A percentile compares a stretch with the other conserved stretches of the same genome.
phyloP scores from a whole-genome alignment of 2,329 filamentous ascomycete species.

The Arthrinium phaeospermum region DNA sequence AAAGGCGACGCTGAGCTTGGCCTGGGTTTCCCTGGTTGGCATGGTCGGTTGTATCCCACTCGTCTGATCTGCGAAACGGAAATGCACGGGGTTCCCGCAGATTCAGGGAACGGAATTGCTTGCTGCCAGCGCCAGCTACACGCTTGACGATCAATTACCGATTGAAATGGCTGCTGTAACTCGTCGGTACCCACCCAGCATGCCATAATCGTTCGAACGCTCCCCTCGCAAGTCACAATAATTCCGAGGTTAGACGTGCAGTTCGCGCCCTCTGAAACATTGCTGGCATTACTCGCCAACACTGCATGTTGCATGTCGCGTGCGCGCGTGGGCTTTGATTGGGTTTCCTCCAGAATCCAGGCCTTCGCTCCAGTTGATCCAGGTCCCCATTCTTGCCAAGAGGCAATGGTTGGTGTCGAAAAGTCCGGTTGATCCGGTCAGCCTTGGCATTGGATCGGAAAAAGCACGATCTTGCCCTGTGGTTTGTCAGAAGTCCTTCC shows the following conservation, averaged over 20 bases:
- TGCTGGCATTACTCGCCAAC: background rate
- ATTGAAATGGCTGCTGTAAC: background rate
- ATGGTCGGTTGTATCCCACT: constrained; percentile 2
- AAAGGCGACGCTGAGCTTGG: background rate
- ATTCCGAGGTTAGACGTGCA: background rate
- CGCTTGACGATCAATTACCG: constrained; percentile 13
- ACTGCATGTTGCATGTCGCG: constrained; percentile 4
- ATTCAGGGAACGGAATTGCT: constrained; percentile 10
- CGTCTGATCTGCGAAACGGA: constrained; percentile 12
- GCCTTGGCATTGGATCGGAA: constrained; percentile 7
- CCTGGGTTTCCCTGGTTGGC: background rate
- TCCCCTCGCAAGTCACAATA: background rate
- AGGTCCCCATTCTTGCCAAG: background rate
- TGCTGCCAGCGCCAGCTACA: background rate
- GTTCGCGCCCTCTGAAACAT: background rate
- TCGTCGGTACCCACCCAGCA: background rate
- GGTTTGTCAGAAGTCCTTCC: constrained; percentile 11
- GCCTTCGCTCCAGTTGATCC: background rate
- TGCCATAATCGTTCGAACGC: background rate
- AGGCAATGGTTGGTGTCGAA: constrained; percentile 1
- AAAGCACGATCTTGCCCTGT: background rate
- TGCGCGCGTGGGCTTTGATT: background rate
- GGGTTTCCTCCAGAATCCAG: background rate
- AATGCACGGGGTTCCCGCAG: constrained; percentile 5
- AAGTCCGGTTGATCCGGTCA: constrained; percentile 15